Evolutionary conservation across 192 early-diverging fungal genomes (phyloP), one percentile per base, ranked within the genome.

Genomic region (Rhizoclosmatium globosum): DNA sequence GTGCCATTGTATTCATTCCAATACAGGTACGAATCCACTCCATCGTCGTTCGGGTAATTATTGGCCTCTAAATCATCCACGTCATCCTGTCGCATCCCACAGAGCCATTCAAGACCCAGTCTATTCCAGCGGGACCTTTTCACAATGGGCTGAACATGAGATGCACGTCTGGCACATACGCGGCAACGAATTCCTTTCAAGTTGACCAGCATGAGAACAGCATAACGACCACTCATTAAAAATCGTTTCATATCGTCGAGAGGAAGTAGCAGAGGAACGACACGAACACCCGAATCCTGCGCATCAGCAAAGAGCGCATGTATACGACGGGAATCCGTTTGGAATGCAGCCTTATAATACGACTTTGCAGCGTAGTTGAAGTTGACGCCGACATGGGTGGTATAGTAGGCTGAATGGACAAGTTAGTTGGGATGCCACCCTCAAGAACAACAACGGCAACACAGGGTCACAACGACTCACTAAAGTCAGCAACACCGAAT

Each of bases 231-330:
- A 62, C 90, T 90, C 53, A 92, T 86, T 53, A 97, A 77, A 74
- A 97, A 97, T 39, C 95, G 89, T 60, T 94, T 91, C 76, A 96
- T 91, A 71, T 97, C 94, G 58, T 95, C 91, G 68, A 95, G 82
- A 23, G 92, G 89, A 23, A 97, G 87, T 19, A 86, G 84, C 76
- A 95, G 83, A 74, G 92, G 87, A 15, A 96, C 90, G 3, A 97
- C 89, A 53, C 92, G 91, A 53, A 96, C 84, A 47, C 89, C 86
- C 71, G 86, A 80, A 19, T 90, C 88, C 21, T 90, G 89, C 15
- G 95, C 95, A 23, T 84, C 85, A 19, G 91, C 87, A 85, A 97
- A 97, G 58, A 96, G 85, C 21, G 87, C 83, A 76, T 93, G 89
- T 23, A 97, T 89, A 41, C 94, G 85, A 19, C 80, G 88, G 50